These are phyloP conservation scores for Termitomyces sp. DNA, from an alignment of 768 basidiomycete species.

Conservation along the genomic window DNA sequence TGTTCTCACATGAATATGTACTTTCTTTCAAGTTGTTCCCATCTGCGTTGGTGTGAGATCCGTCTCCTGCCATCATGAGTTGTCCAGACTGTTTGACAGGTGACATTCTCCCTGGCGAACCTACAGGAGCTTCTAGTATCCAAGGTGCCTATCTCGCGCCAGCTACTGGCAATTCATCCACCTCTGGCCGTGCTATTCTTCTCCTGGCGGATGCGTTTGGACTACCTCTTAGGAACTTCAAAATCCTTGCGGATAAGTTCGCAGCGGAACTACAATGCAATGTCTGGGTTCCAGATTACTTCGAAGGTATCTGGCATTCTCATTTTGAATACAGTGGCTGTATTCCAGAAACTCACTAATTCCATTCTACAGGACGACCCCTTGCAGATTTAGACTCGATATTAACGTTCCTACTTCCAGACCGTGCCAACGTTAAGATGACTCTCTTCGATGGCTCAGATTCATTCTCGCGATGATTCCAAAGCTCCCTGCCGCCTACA, in stretches of 20 bases:
- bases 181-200: conserved; percentile 35
- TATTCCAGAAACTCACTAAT: neutral
- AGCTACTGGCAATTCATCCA: conserved; percentile 17
- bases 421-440: conserved; percentile 31
- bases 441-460: conserved; percentile 23
- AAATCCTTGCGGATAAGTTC: conserved; percentile 54
- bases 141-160: conserved; percentile 43
- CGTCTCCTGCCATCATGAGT: conserved; percentile 4
- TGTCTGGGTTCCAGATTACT: conserved; percentile 64
- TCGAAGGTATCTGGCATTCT: conserved; percentile 35
- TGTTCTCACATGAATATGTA: too few relatives aligned
- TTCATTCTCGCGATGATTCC: conserved; percentile 24
- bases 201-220: conserved; percentile 61
- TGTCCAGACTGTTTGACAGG: conserved; percentile 44
- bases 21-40: neutral
- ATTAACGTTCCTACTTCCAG: conserved; percentile 24
- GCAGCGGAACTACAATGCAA: conserved; percentile 49
- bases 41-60: neutral
- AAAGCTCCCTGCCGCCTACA: conserved; percentile 26
- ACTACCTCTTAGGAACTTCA: conserved; percentile 47
- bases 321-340: neutral
- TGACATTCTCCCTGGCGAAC: conserved; percentile 41
- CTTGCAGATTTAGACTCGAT: conserved; percentile 20
- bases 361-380: conserved; percentile 23
- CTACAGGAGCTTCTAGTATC: conserved; percentile 34